These are phyloP conservation scores for Trametes villosa DNA, from an alignment of 768 basidiomycete genomes.

Conservation along the genomic window DNA sequence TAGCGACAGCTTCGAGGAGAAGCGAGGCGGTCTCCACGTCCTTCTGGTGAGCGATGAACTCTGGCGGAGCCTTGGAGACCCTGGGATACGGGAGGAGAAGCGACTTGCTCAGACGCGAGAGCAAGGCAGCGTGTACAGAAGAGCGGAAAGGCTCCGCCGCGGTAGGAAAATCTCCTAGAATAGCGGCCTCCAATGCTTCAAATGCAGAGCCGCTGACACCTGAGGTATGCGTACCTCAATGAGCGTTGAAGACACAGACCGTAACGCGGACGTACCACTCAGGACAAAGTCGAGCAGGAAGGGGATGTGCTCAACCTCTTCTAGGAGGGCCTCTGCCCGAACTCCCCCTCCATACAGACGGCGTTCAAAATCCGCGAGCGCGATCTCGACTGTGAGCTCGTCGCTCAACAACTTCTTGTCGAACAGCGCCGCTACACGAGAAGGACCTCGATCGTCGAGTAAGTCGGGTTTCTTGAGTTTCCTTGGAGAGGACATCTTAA, in stretches of 20 bases:
- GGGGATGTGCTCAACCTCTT: neutral
- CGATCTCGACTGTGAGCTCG: neutral
- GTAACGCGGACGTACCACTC: constrained; percentile 4
- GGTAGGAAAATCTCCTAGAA: neutral
- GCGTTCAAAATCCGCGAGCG: neutral
- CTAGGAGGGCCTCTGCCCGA: neutral
- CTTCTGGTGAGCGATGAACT: neutral
- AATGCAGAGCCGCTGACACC: neutral
- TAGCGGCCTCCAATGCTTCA: neutral
- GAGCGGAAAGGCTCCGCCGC: neutral
- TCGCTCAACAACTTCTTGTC: neutral
- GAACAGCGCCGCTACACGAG: neutral
- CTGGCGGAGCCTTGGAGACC: neutral
- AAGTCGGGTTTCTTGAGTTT: neutral
- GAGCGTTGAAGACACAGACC: neutral
- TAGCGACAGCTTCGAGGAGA: neutral
- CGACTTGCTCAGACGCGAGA: neutral
- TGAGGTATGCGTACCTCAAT: neutral
- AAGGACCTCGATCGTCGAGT: too few relatives aligned
- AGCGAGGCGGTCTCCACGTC: neutral
- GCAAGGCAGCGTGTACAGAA: neutral
- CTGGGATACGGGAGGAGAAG: neutral
- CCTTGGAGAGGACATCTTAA: neutral
- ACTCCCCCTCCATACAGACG: neutral
- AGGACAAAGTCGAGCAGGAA: constrained; percentile 18